A percentile compares a stretch with the other conserved stretches of the same genome.
Conservation (phyloP, 169 alveolate genomes). For the Plasmodium billcollinsi region DNA sequence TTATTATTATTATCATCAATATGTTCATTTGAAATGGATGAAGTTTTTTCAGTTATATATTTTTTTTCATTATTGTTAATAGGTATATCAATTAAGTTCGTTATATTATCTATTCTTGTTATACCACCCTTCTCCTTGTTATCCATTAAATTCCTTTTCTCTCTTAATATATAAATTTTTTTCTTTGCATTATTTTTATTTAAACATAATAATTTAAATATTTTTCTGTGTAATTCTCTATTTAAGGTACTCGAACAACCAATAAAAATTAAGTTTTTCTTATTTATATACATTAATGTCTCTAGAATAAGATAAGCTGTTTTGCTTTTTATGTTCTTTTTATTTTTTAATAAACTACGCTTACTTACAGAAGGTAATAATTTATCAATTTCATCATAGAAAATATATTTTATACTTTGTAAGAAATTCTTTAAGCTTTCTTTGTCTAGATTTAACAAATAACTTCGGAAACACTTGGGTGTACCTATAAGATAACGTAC, state of each 20-base stretch:
- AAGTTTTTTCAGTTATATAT: neutral
- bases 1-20: neutral
- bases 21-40: neutral
- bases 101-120: neutral
- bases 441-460: slow-evolving; percentile 39
- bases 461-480: slow-evolving; percentile 50
- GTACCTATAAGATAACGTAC: slow-evolving; percentile 64
- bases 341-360: slow-evolving; percentile 9
- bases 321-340: slow-evolving; percentile 41
- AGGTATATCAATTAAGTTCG: neutral
- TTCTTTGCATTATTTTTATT: slow-evolving; percentile 50
- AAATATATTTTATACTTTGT: slow-evolving; percentile 66
- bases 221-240: slow-evolving; percentile 67
- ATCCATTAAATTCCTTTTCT: neutral
- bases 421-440: slow-evolving; percentile 25
- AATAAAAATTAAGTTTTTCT: slow-evolving; percentile 55
- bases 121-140: neutral
- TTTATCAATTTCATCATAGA: slow-evolving; percentile 69
- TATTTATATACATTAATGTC: slow-evolving; percentile 70
- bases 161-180: slow-evolving; percentile 63
- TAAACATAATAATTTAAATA: slow-evolving; percentile 37
- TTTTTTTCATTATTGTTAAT: neutral
- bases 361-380: slow-evolving; percentile 40
- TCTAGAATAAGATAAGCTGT: slow-evolving; percentile 64
- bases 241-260: slow-evolving; percentile 76